Conservation (phyloP, 2,329 filamentous ascomycete species). For the Metarhizium rileyi region DNA sequence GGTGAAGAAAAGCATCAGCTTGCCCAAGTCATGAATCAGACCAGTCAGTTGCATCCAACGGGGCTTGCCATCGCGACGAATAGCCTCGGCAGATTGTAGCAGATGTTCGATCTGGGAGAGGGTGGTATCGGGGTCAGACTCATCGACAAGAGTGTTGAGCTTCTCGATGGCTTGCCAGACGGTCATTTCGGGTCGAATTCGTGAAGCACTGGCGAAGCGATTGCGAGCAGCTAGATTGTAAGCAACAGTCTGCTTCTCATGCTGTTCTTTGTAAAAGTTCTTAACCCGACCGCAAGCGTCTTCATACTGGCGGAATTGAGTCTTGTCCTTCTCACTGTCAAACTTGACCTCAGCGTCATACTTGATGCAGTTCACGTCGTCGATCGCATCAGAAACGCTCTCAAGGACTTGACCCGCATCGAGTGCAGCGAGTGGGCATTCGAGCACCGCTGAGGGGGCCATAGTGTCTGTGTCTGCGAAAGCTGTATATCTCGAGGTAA, state of each 20-base stretch:
- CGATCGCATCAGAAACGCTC: slow-evolving; percentile 36
- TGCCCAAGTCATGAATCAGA: slow-evolving; percentile 71
- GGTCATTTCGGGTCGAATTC: slow-evolving; percentile 60
- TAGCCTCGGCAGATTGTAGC: slow-evolving; percentile 80
- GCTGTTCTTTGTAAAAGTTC: slow-evolving; percentile 70
- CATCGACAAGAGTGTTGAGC: slow-evolving; percentile 82
- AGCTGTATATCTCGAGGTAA: background rate
- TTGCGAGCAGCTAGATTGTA: slow-evolving; percentile 76
- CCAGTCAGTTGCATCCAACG: slow-evolving; percentile 75
- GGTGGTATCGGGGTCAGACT: slow-evolving; percentile 81
- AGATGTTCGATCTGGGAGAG: slow-evolving; percentile 86
- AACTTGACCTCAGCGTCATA: slow-evolving; percentile 50
- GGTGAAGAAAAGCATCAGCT: slow-evolving; percentile 70
- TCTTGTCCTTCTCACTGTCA: slow-evolving; percentile 68
- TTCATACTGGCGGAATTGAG: slow-evolving; percentile 73
- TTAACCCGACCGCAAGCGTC: slow-evolving; percentile 77
- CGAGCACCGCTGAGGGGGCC: slow-evolving; percentile 17
- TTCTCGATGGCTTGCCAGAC: slow-evolving; percentile 91
- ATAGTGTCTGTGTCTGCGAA: slow-evolving; percentile 9
- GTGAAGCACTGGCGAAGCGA: slow-evolving; percentile 45
- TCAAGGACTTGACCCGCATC: slow-evolving; percentile 29
- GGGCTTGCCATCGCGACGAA: slow-evolving; percentile 74
- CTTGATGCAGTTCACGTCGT: slow-evolving; percentile 46
- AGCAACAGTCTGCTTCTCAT: slow-evolving; percentile 63
- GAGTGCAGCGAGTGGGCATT: slow-evolving; percentile 9